Percentiles rank a stretch among this genome's conserved stretches.
Conservation (phyloP, 208 protist species). For the Wallacemonas sp. region DNA sequence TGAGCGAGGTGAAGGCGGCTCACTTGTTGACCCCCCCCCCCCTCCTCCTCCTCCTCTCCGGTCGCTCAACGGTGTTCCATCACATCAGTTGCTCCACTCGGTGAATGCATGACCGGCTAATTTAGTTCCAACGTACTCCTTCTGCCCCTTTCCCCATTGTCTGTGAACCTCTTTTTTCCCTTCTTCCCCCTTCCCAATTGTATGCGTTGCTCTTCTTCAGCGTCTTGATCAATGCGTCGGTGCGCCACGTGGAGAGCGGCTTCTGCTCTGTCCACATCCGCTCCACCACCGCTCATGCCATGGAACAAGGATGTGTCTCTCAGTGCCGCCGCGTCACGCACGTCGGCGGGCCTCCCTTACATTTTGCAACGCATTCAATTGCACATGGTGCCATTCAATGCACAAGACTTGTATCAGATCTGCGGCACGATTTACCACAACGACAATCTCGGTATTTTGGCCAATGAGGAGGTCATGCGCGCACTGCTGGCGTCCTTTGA, state of each 20-base stretch:
- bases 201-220: no score
- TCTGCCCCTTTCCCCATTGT: no score
- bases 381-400: slow-evolving; percentile 73
- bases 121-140: no score
- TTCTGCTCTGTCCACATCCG: no score
- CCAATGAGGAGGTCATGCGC: slow-evolving; percentile 84
- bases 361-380: slow-evolving; percentile 69
- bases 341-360: slow-evolving; percentile 30
- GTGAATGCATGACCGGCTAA: no score
- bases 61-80: no score
- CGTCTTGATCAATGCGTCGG: no score
- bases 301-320: neutral
- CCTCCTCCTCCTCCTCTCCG: neutral
- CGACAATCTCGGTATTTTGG: slow-evolving; percentile 65
- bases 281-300: neutral
- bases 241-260: no score
- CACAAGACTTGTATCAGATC: slow-evolving; percentile 82
- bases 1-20: no score
- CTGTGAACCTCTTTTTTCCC: no score
- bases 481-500: slow-evolving; percentile 73
- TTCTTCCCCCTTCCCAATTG: no score
- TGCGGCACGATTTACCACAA: slow-evolving; percentile 67
- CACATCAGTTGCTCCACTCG: no score
- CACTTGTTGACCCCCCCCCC: neutral
- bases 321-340: neutral